These are phyloP conservation scores for Penstemon newberryi DNA, from an alignment of 257 asterid species.

Conservation along the genomic window DNA sequence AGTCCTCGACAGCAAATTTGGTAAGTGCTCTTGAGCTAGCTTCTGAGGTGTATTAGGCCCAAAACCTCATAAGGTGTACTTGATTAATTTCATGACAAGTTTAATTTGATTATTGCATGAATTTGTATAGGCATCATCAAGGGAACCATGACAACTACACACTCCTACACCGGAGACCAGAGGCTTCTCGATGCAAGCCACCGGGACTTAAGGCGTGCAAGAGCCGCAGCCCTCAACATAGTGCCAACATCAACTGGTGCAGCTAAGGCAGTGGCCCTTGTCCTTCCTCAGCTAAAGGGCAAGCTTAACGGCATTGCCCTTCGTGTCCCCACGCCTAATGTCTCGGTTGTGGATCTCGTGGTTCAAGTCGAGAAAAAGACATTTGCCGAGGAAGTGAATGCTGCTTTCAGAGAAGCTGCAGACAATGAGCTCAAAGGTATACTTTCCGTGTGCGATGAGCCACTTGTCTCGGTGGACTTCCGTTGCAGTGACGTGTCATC, in stretches of 20 bases:
- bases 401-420: conserved; percentile 81
- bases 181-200: conserved; percentile 97
- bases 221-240: conserved; percentile 96
- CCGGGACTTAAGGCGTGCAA: conserved; percentile 92
- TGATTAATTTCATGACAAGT: background rate
- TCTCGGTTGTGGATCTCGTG: conserved; percentile 87
- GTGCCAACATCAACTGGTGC: conserved; percentile 98
- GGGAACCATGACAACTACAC: conserved; percentile 99
- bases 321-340: conserved; percentile 98
- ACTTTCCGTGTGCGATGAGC: conserved; percentile 83
- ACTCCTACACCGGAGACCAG: conserved; percentile 99
- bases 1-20: conserved; percentile 88
- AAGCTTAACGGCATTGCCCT: conserved; percentile 95
- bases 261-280: conserved; percentile 93
- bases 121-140: conserved; percentile 68
- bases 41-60: too few species aligned
- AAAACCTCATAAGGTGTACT: background rate
- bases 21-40: conserved; percentile 30
- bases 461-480: conserved; percentile 90
- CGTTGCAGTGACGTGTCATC: conserved; percentile 93
- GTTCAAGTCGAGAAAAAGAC: conserved; percentile 94
- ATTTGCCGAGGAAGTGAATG: conserved; percentile 93
- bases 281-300: conserved; percentile 89
- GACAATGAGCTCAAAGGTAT: conserved; percentile 78
- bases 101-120: background rate